These are phyloP conservation scores for Sporothrix brasiliensis DNA, from an alignment of 2,329 filamentous ascomycete species.

Conservation along the genomic window DNA sequence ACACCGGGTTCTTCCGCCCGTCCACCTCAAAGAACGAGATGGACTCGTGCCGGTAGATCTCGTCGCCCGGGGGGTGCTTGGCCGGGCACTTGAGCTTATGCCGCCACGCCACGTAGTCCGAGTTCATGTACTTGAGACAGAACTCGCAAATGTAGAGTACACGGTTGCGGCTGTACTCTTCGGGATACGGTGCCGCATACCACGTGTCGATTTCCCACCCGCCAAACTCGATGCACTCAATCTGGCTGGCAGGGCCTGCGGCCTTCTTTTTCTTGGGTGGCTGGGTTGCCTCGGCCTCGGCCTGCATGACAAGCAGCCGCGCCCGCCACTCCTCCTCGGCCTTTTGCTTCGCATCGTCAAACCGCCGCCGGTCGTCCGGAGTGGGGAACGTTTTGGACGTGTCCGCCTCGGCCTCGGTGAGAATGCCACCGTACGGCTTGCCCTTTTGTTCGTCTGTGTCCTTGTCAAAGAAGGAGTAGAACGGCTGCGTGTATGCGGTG, in stretches of 20 bases:
- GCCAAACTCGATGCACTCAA: slow-evolving; percentile 98
- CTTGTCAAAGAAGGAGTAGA: slow-evolving; percentile 86
- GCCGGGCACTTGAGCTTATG: slow-evolving; percentile 96
- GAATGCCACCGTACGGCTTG: slow-evolving; percentile 93
- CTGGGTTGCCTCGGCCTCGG: slow-evolving; percentile 63
- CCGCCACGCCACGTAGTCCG: slow-evolving; percentile 95
- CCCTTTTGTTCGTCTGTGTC: slow-evolving; percentile 87
- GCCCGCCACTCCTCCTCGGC: slow-evolving; percentile 91
- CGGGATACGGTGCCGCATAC: slow-evolving; percentile 97
- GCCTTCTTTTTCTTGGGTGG: slow-evolving; percentile 71
- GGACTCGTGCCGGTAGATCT: slow-evolving; percentile 90
- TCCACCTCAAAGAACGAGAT: slow-evolving; percentile 98
- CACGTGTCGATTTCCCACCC: slow-evolving; percentile 98
- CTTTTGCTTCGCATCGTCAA: slow-evolving; percentile 85
- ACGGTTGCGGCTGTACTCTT: slow-evolving; percentile 95
- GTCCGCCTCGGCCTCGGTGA: slow-evolving; percentile 86
- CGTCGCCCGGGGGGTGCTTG: slow-evolving; percentile 95
- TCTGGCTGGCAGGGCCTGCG: slow-evolving; percentile 88
- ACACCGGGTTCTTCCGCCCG: slow-evolving; percentile 94
- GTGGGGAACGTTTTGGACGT: slow-evolving; percentile 85
- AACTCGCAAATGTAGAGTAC: slow-evolving; percentile 99
- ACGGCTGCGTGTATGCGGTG: slow-evolving; percentile 68
- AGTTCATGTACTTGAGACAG: slow-evolving; percentile 99
- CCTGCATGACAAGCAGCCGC: slow-evolving; percentile 62
- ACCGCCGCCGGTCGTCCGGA: slow-evolving; percentile 77